A percentile compares a stretch with the other conserved stretches of the same genome.
phyloP scores from a whole-genome alignment of 2,329 filamentous ascomycete species.

The Knufia fluminis region DNA sequence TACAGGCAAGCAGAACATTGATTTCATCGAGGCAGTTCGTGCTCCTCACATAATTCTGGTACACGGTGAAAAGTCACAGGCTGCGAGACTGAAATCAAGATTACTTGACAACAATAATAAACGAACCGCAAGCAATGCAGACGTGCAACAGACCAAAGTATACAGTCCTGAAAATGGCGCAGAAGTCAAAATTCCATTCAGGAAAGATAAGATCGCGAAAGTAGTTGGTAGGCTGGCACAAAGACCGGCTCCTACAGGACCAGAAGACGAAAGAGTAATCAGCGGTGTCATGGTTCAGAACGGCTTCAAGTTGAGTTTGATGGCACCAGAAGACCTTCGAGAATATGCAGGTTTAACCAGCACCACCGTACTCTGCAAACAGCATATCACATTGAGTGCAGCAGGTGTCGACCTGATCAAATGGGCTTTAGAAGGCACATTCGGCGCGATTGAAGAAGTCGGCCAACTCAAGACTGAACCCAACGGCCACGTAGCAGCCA shows the following conservation, averaged over 20 bases:
- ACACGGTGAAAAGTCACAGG: slow-evolving; percentile 94
- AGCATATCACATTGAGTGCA: slow-evolving; percentile 76
- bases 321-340: slow-evolving; percentile 90
- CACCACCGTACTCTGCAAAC: slow-evolving; percentile 85
- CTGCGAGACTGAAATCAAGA: slow-evolving; percentile 94
- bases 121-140: slow-evolving; percentile 39
- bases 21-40: slow-evolving; percentile 90
- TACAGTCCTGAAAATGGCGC: slow-evolving; percentile 93
- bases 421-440: slow-evolving; percentile 91
- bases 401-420: slow-evolving; percentile 84
- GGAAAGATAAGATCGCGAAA: slow-evolving; percentile 87
- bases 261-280: slow-evolving; percentile 52
- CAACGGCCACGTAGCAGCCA: slow-evolving; percentile 20
- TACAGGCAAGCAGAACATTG: slow-evolving; percentile 87
- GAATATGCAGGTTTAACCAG: slow-evolving; percentile 97
- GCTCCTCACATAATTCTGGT: slow-evolving; percentile 94
- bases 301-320: slow-evolving; percentile 92
- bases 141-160: slow-evolving; percentile 75
- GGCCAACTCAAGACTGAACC: slow-evolving; percentile 20
- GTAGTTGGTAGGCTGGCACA: slow-evolving; percentile 90
- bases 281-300: slow-evolving; percentile 92
- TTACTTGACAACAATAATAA: slow-evolving; percentile 76
- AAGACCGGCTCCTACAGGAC: slow-evolving; percentile 57
- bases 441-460: slow-evolving; percentile 65
- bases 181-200: slow-evolving; percentile 89